Evolutionary conservation across 148 eudicot species (phyloP), one percentile per base, ranked within the genome.

Genomic region (Chenopodium suecicum): DNA sequence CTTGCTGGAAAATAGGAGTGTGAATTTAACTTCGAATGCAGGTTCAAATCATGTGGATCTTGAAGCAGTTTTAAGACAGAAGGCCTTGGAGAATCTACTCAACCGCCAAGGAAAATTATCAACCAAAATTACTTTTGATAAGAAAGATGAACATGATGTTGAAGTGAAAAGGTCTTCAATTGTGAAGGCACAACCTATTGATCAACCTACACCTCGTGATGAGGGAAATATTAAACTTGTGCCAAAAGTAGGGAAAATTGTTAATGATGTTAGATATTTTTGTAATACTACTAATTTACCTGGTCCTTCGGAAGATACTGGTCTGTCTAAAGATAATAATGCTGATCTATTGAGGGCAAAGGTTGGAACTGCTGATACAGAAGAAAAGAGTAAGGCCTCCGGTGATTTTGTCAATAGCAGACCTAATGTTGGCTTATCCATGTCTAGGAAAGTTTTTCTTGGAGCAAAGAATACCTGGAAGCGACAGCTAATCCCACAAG

Each of bases 31-130:
- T 74, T 54, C 81, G 17, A 32, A 48, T 76, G 83, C 82, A 48
- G 81, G 78, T 65, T 81, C 89, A 11, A 87, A 65, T 27, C 78
- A 14, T 63, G 87, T 68, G 66, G 91, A 93, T 88, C 83, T 93
- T 79, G 98, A 93, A 83, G 83, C 89, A 8, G 75, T 86, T 11
- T 82, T 93, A 87, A 88, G 98, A 83, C 89, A 90, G 63, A 92
- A 89, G 85, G 99, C 99, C 46, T 85, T 95, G 90, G 98, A 93
- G 81, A 95, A 95, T 88, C 84, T 95, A 70, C 88, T 76, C 84
- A 93, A 88, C 80, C 91, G 86, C 74, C 89, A 86, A 65, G 90
- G 88, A 16, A 87, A 85, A 66, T 79, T 74, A 58, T 82, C 81
- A 70, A 68, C 82, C 60, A 86, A 84, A 70, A 70, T 75, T 83